Evolutionary conservation across 306 rosid genomes (phyloP).

Genomic region (Lathyrus aphaca): DNA sequence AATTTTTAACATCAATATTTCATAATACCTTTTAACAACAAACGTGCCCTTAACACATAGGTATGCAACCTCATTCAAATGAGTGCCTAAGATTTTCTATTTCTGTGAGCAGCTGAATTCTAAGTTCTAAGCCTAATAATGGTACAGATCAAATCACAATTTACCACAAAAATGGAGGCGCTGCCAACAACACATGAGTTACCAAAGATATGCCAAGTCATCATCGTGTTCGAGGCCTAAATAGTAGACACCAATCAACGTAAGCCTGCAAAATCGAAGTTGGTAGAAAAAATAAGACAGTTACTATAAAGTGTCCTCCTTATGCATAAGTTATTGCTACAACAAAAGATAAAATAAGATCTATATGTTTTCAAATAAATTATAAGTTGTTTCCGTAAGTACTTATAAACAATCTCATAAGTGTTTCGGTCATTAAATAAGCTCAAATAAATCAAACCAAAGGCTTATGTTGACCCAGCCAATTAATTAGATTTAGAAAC

Average conservation of each 20-base stretch:
- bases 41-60: conserved; percentile 6
- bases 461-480: background rate
- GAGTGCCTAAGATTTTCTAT: conserved; percentile 24
- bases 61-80: conserved; percentile 32
- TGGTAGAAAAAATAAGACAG: conserved; percentile 23
- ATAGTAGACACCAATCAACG: conserved; percentile 67
- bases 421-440: no score
- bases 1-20: background rate
- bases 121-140: conserved; percentile 40
- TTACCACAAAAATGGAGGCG: conserved; percentile 25
- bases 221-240: conserved; percentile 69
- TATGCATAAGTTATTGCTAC: no score
- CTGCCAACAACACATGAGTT: conserved; percentile 25
- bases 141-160: conserved; percentile 41
- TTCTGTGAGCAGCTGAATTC: conserved; percentile 30
- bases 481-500: background rate
- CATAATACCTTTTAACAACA: background rate
- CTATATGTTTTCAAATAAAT: no score
- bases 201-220: conserved; percentile 56
- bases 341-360: no score
- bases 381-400: no score
- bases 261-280: conserved; percentile 73
- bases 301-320: background rate
- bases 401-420: no score
- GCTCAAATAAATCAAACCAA: no score